A percentile compares a stretch with the other conserved stretches of the same genome.
These are phyloP conservation scores for Canavalia gladiata DNA, from an alignment of 306 rosid genomes.

Conservation along the genomic window DNA sequence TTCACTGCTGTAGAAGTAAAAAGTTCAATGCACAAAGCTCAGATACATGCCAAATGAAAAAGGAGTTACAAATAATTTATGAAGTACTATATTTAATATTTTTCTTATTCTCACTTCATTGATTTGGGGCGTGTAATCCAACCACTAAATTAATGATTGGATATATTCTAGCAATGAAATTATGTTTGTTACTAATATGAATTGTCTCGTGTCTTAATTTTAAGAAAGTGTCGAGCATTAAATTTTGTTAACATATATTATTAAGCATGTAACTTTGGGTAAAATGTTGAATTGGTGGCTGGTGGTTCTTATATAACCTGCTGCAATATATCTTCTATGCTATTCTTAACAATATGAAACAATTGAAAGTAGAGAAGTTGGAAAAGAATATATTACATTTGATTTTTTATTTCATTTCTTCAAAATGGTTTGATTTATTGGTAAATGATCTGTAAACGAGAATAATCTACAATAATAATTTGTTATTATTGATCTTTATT, in stretches of 20 bases:
- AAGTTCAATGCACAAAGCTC: too few relatives aligned
- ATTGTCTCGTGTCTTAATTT: background rate
- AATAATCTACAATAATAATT: too few relatives aligned
- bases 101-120: conserved; percentile 12
- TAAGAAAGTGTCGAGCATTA: background rate
- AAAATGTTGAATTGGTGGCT: conserved; percentile 11
- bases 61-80: background rate
- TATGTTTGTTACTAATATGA: background rate
- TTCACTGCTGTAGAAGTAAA: background rate
- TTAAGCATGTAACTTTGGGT: background rate
- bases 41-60: background rate
- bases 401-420: conserved; percentile 6
- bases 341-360: conserved; percentile 15
- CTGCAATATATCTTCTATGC: conserved; percentile 3
- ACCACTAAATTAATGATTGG: too few relatives aligned
- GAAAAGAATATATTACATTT: conserved; percentile 7
- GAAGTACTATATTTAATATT: background rate
- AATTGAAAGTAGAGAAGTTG: conserved; percentile 36
- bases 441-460: too few relatives aligned
- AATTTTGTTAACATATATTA: background rate
- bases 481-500: too few relatives aligned
- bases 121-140: conserved; percentile 13
- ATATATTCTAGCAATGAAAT: background rate
- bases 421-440: background rate
- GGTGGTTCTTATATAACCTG: conserved; percentile 11